Conservation (phyloP, 1,284 basidiomycete genomes). For the Trichosporon inkin region DNA sequence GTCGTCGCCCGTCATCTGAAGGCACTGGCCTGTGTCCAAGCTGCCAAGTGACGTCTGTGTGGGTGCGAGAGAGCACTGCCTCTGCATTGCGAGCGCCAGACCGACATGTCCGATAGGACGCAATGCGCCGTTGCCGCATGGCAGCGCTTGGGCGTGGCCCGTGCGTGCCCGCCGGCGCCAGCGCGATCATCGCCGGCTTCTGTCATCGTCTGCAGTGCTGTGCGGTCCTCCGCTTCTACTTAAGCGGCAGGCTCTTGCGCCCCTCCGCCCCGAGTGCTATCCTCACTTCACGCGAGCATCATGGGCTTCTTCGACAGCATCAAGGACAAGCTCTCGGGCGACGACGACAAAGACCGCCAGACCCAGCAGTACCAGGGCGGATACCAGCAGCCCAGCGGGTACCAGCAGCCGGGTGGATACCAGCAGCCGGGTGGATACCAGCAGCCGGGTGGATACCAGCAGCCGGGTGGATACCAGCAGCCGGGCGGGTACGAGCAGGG, state of each 20-base stretch:
- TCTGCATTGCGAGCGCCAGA: no score
- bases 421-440: neutral
- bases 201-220: no score
- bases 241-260: neutral
- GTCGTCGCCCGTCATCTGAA: no score
- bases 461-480: neutral
- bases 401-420: neutral
- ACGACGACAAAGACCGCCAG: neutral
- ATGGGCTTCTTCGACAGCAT: conserved; percentile 5
- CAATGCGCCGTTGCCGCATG: no score
- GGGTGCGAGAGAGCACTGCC: neutral
- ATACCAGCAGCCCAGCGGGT: neutral
- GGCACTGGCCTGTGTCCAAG: neutral
- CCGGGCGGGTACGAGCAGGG: neutral
- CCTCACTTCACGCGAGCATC: neutral
- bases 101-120: no score
- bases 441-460: neutral
- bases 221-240: neutral
- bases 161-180: no score
- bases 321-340: neutral
- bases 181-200: no score
- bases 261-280: neutral
- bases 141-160: no score
- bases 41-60: neutral
- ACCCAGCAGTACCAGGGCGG: neutral